Evolutionary conservation across 2,329 filamentous ascomycete species (phyloP).

Genomic region (Epichloe brachyelytri): DNA sequence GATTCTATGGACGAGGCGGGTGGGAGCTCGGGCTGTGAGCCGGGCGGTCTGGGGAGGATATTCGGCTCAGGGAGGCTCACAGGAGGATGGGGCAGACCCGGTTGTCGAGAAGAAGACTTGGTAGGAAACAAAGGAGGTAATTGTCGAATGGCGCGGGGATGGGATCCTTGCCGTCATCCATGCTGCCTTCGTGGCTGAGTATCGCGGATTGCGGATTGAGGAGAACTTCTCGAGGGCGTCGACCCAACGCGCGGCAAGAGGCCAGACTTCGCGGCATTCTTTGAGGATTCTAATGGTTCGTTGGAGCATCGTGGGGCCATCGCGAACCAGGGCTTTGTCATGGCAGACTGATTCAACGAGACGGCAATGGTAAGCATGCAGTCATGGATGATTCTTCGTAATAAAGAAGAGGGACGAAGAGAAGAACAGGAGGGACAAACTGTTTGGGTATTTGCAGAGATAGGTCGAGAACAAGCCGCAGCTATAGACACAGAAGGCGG

Average conservation of each 20-base stretch:
- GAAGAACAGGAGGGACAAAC: slow-evolving; percentile 20
- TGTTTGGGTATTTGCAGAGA: slow-evolving; percentile 35
- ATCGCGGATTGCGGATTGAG: slow-evolving; percentile 28
- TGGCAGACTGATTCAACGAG: slow-evolving; percentile 25
- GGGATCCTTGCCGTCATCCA: slow-evolving; percentile 34
- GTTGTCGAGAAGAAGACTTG: not conserved
- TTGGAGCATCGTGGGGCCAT: slow-evolving; percentile 33
- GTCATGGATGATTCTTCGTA: not conserved
- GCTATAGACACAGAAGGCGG: slow-evolving; percentile 42
- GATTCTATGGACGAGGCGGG: slow-evolving; percentile 7
- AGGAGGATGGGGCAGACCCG: slow-evolving; percentile 1
- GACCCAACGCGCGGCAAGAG: slow-evolving; percentile 39
- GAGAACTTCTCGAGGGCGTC: slow-evolving; percentile 35
- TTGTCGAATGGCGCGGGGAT: slow-evolving; percentile 13
- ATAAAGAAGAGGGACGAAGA: not conserved
- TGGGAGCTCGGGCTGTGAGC: slow-evolving; percentile 12
- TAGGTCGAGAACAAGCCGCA: slow-evolving; percentile 40
- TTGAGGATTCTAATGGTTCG: slow-evolving; percentile 31
- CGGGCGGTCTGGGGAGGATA: slow-evolving; percentile 10
- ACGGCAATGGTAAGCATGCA: not conserved
- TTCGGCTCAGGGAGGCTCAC: slow-evolving; percentile 8
- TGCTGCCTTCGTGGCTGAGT: slow-evolving; percentile 30
- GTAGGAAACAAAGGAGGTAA: slow-evolving; percentile 6
- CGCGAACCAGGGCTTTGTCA: slow-evolving; percentile 24
- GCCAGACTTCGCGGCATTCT: slow-evolving; percentile 38